Conservation (phyloP, 768 basidiomycete species). For the Plicaturopsis crispa region DNA sequence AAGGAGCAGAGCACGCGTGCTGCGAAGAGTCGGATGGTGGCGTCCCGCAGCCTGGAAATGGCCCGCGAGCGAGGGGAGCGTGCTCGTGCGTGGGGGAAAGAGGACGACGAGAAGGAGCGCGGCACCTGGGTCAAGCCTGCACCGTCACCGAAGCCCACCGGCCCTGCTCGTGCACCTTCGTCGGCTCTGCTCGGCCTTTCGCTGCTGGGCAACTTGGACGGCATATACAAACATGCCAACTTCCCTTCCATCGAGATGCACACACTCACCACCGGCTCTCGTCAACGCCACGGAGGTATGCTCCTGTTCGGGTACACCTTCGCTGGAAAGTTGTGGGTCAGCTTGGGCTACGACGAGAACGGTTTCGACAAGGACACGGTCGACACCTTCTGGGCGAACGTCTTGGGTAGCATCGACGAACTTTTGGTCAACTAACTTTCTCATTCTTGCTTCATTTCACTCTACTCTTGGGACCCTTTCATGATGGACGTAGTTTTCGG, state of each 20-base stretch:
- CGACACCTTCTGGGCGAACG: conserved; percentile 59
- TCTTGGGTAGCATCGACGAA: conserved; percentile 48
- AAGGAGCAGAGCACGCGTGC: conserved; percentile 62
- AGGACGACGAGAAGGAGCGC: conserved; percentile 60
- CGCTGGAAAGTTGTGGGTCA: conserved; percentile 68
- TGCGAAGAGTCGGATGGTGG: conserved; percentile 54
- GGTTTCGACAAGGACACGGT: conserved; percentile 60
- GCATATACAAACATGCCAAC: conserved; percentile 61
- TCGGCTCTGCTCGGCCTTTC: conserved; percentile 70
- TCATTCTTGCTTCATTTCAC: neutral
- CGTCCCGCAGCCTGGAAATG: conserved; percentile 58
- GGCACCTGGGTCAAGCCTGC: conserved; percentile 30
- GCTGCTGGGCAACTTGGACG: conserved; percentile 79
- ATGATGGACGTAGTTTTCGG: too few species aligned
- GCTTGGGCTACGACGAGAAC: conserved; percentile 73
- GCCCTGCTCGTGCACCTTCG: conserved; percentile 35
- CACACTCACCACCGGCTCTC: conserved; percentile 74
- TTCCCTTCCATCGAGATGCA: conserved; percentile 57
- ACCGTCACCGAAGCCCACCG: conserved; percentile 16
- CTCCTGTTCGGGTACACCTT: conserved; percentile 80
- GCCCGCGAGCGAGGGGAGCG: conserved; percentile 52
- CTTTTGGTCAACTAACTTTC: conserved; percentile 33
- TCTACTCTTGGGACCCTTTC: neutral
- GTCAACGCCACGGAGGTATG: conserved; percentile 74
- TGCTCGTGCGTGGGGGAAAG: conserved; percentile 61